Evolutionary conservation across 768 basidiomycete species (phyloP), one percentile per base, ranked within the genome.

Genomic region (Tremella mesenterica): DNA sequence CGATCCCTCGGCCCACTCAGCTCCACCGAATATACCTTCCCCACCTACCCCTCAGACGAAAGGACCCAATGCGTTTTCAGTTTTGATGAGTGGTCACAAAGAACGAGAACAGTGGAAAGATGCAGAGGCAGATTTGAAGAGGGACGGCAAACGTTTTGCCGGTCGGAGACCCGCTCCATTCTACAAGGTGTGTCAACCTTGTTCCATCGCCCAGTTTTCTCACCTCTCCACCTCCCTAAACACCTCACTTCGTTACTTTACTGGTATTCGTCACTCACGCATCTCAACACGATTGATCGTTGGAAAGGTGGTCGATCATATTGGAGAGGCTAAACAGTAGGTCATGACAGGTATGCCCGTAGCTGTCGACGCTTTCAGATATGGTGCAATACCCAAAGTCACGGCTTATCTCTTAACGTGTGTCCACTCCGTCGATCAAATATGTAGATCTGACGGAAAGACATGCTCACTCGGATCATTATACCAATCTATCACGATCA

Each of bases 391-490:
- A 45, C 91, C 92, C 4, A 83, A 82, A 9, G 81, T 97, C 23
- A 86, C 81, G 26, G 87, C 91, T 0, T 96, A 96, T 71, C 89
- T 95, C 61, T 73, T 96, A 57, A 89, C 90, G 91, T 92, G 64
- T 55, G 79, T 62, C 43, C 60, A 12, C 30, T 20, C 45, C 30
- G 59, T n/a, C 50, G 26, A 10, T 18, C 41, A 8, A 36, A 18
- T 36, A 10, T n/a, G 18, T 43, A 8, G 18, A n/a, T 43, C 8
- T 20, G 8, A 6, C 28, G 58, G 48, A n/a, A 34, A 93, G 90
- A 8, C 93, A 97, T 67, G 93, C 93, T 0, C 95, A 99, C 73
- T 93, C 90, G 3, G 90, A 96, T 72, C 91, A 93, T 63, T 96
- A 95, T 67, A 95, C 95, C 0, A 92, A 86, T 63, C 77, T 99